Base-by-base conservation (phyloP, 208 protist species). In the Trypanosoma brucei region DNA sequence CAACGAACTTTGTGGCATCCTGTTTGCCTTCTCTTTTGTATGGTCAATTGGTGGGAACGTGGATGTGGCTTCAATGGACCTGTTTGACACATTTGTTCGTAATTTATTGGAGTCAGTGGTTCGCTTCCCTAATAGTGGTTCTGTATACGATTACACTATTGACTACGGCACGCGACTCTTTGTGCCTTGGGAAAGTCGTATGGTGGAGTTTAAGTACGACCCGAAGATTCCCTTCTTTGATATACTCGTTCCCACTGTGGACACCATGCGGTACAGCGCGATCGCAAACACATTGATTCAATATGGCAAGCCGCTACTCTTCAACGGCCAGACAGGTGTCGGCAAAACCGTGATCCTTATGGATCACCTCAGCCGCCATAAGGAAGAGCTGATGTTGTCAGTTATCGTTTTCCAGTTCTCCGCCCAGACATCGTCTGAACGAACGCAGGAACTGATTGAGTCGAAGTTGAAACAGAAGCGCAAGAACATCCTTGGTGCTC, bases 31-130 rank as follows among this genome's bases (percentile, higher is more conserved):
- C 71, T 88, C 86, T 2, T 95, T 96, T 62, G 86, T 99, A 35
- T 99, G 98, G 98, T 92, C 94, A 13, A 66, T 99, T 50, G 98
- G 97, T 56, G 93, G 88, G 52, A 98, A 98, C 77, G 78, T 99
- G 9, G 83, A 92, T 56, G 82, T 86, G 56, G 57, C 60, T 3
- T 72, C 76, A 0, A 89, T 95, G 79, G 89, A 96, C 58, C 84
- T 78, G 56, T 99, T 98, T 81, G 97, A 98, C 77, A 83, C 76
- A 22, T 70, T 94, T 54, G 77, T 70, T 9, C 85, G 86, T 63
- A 80, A 83, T 14, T 45, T 91, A 44, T 81, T 98, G 51, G 95
- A 98, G 65, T 72, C 70, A 3, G 59, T 96, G 6, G 81, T 84
- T 51, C 88, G 74, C 50, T 84, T 98, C 65, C 94, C 94, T 53